Evolutionary conservation across 768 basidiomycete species (phyloP).

Genomic region (Terana coerulea): DNA sequence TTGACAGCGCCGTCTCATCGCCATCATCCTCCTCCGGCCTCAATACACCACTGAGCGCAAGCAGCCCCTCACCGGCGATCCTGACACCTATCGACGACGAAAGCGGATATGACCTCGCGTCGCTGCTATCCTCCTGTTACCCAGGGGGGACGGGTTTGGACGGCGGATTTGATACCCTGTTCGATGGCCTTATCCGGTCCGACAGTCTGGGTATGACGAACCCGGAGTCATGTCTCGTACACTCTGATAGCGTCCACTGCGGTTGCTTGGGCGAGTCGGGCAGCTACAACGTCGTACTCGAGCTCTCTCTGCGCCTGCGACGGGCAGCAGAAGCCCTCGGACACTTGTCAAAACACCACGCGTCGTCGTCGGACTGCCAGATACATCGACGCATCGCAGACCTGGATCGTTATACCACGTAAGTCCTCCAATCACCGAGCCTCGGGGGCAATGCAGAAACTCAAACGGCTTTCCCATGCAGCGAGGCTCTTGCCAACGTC

Average conservation of each 20-base stretch:
- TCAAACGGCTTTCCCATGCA: conserved; percentile 5
- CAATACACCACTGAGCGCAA: conserved; percentile 3
- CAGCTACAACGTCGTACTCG: conserved; percentile 56
- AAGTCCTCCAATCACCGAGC: conserved; percentile 20
- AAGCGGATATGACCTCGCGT: conserved; percentile 20
- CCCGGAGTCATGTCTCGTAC: conserved; percentile 3
- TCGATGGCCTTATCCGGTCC: conserved; percentile 19
- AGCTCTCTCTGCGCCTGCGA: conserved; percentile 61
- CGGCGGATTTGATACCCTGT: conserved; percentile 20
- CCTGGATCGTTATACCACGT: conserved; percentile 53
- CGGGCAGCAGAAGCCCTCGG: conserved; percentile 53
- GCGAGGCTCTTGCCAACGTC: conserved; percentile 15
- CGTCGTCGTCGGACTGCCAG: conserved; percentile 25
- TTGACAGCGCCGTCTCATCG: conserved; percentile 7
- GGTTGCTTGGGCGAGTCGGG: conserved; percentile 53
- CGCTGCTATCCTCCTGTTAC: conserved; percentile 19
- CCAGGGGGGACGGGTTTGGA: conserved; percentile 10
- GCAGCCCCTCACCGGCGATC: conserved; percentile 18
- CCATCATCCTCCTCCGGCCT: conserved; percentile 8
- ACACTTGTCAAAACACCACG: conserved; percentile 39
- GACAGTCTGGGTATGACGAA: conserved; percentile 5
- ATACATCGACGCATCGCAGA: conserved; percentile 45
- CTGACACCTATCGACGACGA: conserved; percentile 19
- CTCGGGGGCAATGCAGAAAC: background rate
- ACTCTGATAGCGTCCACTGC: conserved; percentile 35